Evolutionary conservation across 148 eudicot genomes (phyloP).

Genomic region (Silene conica): DNA sequence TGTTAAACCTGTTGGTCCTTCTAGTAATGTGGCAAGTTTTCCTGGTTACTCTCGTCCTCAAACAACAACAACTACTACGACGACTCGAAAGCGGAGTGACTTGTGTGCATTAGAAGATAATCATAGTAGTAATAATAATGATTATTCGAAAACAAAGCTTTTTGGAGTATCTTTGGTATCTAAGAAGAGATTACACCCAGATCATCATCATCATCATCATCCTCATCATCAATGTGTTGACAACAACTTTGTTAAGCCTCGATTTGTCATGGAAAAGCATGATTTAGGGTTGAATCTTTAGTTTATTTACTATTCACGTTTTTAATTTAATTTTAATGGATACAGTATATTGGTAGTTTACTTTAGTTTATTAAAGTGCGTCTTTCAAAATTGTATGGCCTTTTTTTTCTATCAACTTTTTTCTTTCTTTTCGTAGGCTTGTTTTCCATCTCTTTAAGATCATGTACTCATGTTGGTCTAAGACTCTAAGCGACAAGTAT

Average conservation of each 20-base stretch:
- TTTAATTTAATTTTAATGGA: background rate
- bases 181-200: conserved; percentile 69
- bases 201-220: conserved; percentile 28
- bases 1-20: conserved; percentile 63
- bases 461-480: conserved; percentile 1
- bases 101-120: conserved; percentile 18
- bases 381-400: background rate
- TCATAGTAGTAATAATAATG: background rate
- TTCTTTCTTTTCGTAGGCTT: background rate
- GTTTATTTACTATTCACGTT: background rate
- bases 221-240: conserved; percentile 17
- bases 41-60: no score
- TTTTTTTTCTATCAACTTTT: background rate
- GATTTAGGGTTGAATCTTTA: conserved; percentile 78
- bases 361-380: background rate
- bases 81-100: no score
- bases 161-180: conserved; percentile 70
- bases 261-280: conserved; percentile 66
- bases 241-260: conserved; percentile 35
- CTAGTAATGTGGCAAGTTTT: background rate
- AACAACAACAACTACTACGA: no score
- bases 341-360: conserved; percentile 8
- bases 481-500: background rate
- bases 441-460: background rate
- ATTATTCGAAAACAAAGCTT: conserved; percentile 37